Base-by-base conservation (phyloP, 2,329 filamentous ascomycete species). In the Grosmannia serpens region DNA sequence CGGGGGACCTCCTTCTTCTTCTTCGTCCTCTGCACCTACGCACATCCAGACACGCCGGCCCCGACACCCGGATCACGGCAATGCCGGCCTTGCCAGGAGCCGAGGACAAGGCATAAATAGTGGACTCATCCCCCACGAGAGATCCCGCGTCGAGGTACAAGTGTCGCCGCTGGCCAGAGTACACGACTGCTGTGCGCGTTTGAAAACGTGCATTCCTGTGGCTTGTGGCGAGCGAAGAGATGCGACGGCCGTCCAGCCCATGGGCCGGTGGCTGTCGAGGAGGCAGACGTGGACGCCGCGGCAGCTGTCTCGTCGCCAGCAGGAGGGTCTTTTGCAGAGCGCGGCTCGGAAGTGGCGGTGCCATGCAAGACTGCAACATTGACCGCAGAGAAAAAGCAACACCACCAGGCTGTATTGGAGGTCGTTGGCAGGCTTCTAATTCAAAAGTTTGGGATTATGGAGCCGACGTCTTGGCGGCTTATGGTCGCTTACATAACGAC, bases 31-130 rank as follows among this genome's bases (percentile, higher is more conserved):
- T 50, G 47, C 27, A 8, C 17, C 20, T 35, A 57, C 73, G 65
- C 75, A 89, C 86, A 66, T 85, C 76, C 60, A 81, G 71, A 70
- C 88, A 92, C 51, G 84, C 83, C 31, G 88, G 80, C 0, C 94
- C 94, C 5, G 94, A 96, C 29, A 96, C 78, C 17, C 94, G 84
- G 56, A 97, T 84, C 41, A 97, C 85, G 1, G 92, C 92, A 69
- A 99, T 96, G 1, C 91, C 94, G 50, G 90, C 91, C 68, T 85
- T 85, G 1, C 92, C 94, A 13, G 87, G 77, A 0, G 89, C 90
- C 0, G 91, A 95, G 0, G 92, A 96, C 1, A 97, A 75, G 0
- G 94, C 94, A 70, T 95, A 97, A 57, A 99, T 95, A 1, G 92
- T 97, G 59, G 82, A 78, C 65, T 75, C 67, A 27, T 63, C 60